A percentile compares a stretch with the other conserved stretches of the same genome.
These are phyloP conservation scores for Pezicula rhizophila DNA, from an alignment of 2,329 filamentous ascomycete genomes.

Conservation along the genomic window DNA sequence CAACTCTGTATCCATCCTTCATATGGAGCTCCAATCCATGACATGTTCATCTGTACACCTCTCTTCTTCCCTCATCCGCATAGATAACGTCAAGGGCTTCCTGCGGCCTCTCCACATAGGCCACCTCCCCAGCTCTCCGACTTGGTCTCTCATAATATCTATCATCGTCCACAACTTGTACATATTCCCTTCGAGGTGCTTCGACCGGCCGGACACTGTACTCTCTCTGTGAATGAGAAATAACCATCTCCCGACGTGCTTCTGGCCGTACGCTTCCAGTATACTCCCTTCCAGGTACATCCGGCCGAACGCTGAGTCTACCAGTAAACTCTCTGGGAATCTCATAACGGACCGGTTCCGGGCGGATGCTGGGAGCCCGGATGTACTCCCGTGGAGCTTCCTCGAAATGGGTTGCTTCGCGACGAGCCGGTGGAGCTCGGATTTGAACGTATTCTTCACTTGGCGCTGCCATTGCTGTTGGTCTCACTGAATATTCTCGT, in stretches of 20 bases:
- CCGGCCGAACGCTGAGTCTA: conserved; percentile 36
- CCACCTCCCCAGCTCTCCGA: conserved; percentile 17
- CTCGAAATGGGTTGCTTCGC: conserved; percentile 31
- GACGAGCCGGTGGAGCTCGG: conserved; percentile 26
- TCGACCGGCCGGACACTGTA: conserved; percentile 25
- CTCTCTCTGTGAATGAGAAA: conserved; percentile 21
- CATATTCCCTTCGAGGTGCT: conserved; percentile 17
- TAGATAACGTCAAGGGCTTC: conserved; percentile 26
- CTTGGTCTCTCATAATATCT: conserved; percentile 21
- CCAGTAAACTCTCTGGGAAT: conserved; percentile 34
- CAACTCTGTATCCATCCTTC: too few relatives aligned
- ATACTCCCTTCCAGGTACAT: conserved; percentile 33
- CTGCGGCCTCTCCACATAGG: conserved; percentile 23
- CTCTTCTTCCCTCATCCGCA: conserved; percentile 20
- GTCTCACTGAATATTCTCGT: conserved; percentile 1
- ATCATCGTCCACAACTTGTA: conserved; percentile 13
- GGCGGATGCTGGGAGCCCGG: conserved; percentile 47
- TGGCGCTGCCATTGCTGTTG: conserved; percentile 24
- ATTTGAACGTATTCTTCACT: conserved; percentile 40
- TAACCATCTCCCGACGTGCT: conserved; percentile 17
- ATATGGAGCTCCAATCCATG: neutral
- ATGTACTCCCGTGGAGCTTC: conserved; percentile 46
- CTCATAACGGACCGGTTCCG: conserved; percentile 39
- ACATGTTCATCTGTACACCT: conserved; percentile 23
- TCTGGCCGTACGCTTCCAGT: conserved; percentile 32